Base-by-base conservation (phyloP, 1,139 yeast genomes). In the Kazachstania sp. region DNA sequence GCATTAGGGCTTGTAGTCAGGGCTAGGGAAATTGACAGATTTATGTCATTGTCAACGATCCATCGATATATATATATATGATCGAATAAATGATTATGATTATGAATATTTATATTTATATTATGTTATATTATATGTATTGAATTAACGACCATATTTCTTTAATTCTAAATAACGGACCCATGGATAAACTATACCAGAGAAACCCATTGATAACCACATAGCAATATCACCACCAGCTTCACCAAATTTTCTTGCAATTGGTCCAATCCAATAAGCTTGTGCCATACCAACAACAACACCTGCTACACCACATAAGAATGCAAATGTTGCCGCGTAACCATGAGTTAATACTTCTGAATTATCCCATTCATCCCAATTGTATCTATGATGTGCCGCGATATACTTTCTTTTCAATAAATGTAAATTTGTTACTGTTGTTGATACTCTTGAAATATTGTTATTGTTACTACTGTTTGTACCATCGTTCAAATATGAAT, bases 281-380 rank as follows among this genome's bases (percentile, higher is more conserved):
- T 84, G 95, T 20, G 84, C 74, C 95, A 84, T 84, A 5, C 92
- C 92, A n/a, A 84, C 69, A 3, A 81, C 85, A 1, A 86, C 90
- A 30, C 92, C 94, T 1, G 77, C 80, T 12, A 81, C 80, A 37
- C 94, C 94, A 45, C 75, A 66, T 3, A 73, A 56, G 54, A 83
- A 83, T 0, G 88, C 69, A 5, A 67, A 57, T 13, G 81, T 68
- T 0, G 92, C 83, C 0, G 92, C 90, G 41, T 70, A 67, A 4
- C 90, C 87, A 40, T 70, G 69, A 1, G 90, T 82, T 49, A 84
- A 68, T 32, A 70, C 71, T 15, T 64, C 63, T 40, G 68, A 70
- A 55, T 79, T 74, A 59, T 84, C 74, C 88, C 92, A 84, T 41
- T 74, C 71, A 3, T 70, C 71, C 79, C 87, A 85, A 56, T 82